Base-by-base conservation (phyloP, 768 basidiomycete species). In the Auricularia sp. region DNA sequence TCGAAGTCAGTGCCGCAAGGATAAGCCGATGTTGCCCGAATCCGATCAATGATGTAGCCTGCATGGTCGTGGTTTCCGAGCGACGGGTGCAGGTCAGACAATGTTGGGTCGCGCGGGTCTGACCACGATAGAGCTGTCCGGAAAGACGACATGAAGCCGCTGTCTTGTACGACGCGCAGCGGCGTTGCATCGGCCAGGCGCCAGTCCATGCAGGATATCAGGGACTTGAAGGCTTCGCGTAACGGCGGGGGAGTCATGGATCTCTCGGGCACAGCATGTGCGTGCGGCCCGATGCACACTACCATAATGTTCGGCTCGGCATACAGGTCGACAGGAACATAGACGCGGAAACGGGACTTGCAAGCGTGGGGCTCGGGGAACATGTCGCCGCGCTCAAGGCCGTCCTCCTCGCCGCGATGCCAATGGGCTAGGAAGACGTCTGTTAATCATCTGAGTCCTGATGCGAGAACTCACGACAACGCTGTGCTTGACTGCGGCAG, bases 101-200 rank as follows among this genome's bases (percentile, higher is more conserved):
- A 47, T 33, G 53, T 60, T 18, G 68, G 68, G 4, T 59, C 51
- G 14, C 47, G 35, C 6, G 54, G 33, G 35, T 61, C 60, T 6
- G 21, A 61, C 70, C 71, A 73, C 12, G 65, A 62, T 12, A 73
- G 66, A 7, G 62, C 14, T 18, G 63, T 23, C 2, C 66, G 67
- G 14, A 70, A 61, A 10, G 60, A 63, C 5, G 21, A 10, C 51
- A 71, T 69, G 61, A 73, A 73, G 1, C 68, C 71, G 6, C 67
- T 68, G 51, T 73, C 68, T 5, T 69, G 44, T 39, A 72, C 54
- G 3, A 72, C 67, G n/a, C 67, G 68, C 16, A 68, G 64, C n/a
- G 72, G 72, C 14, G 72, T 73, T 29, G 71, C 69, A 64, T 73
- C 72, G 0, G 71, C 71, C 0, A 73, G 70, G 62, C 68, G 67